Evolutionary conservation across 768 basidiomycete species (phyloP), one percentile per base, ranked within the genome.

Genomic region (Rhodosporidiobolus sp.): DNA sequence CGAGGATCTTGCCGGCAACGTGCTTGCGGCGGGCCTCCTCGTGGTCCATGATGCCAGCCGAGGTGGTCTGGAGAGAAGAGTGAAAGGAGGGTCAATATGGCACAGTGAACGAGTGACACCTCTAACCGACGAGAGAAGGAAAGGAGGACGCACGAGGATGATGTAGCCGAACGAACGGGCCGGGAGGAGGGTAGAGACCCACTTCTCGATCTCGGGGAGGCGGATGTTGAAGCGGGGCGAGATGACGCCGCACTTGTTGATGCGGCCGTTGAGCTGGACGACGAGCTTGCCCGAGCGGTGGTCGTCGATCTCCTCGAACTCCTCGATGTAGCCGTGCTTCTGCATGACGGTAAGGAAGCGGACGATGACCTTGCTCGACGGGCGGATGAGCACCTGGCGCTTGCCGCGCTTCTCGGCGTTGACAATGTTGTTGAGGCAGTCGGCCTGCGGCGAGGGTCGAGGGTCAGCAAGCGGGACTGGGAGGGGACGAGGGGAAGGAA

Each of bases 201-300:
- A 97, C 75, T 86, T 85, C 84, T 95, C 92, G 79, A 97, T 96
- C 81, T 94, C 89, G 79, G 83, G 88, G 73, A 91, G 89, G 81
- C 94, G 91, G 78, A 98, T 88, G 84, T 98, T 97, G 87, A 92
- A 98, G 65, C 96, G 90, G 55, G 95, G 94, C n/a, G 94, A 97
- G 84, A 97, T 97, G 81, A 99, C 95, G 78, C 95, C 96, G n/a
- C 89, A 90, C 85, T 99, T 99, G 87, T 99, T 99, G 79, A 99
- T 87, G 72, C 93, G 91, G 57, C 96, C 96, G 80, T 96, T 99
- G 69, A 99, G 88, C 84, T 99, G 94, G 79, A 98, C 87, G 79
- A 99, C 94, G 77, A 99, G 92, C 85, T 98, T 99, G 79, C 93
- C 93, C 12, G 92, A 89, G 72, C 95, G 94, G 83, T 98, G 96